Conservation (phyloP, 78 protist species). For the Speleostelium caveatum region DNA sequence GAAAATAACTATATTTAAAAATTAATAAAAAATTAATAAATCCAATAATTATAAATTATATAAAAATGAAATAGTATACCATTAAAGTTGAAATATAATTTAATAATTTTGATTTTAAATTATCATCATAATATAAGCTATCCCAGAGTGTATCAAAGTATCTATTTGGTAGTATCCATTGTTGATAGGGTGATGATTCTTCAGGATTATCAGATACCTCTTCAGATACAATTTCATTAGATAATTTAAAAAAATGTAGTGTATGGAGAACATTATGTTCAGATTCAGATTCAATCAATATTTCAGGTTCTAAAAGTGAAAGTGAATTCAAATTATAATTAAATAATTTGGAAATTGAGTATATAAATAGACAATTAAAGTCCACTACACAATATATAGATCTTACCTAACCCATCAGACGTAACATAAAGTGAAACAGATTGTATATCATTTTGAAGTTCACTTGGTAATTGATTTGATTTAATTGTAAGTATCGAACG, state of each 20-base stretch:
- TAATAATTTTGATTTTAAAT: conserved; percentile 72
- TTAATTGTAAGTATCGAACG: too few species aligned
- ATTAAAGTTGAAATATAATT: conserved; percentile 63
- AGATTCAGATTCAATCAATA: too few species aligned
- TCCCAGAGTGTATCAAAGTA: conserved; percentile 87
- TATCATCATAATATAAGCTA: conserved; percentile 65
- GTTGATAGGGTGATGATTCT: conserved; percentile 33
- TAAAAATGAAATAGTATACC: conserved; percentile 66
- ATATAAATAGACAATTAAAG: too few species aligned
- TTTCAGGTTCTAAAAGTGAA: too few species aligned
- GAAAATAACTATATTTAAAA: conserved; percentile 31
- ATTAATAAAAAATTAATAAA: background rate
- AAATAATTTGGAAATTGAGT: too few species aligned
- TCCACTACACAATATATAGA: too few species aligned
- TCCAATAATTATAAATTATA: conserved; percentile 40
- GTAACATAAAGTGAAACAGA: too few species aligned
- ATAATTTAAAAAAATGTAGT: conserved; percentile 18
- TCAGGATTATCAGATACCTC: conserved; percentile 43
- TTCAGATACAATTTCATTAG: conserved; percentile 2
- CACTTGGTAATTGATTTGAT: too few species aligned
- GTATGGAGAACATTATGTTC: too few species aligned
- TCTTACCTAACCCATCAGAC: too few species aligned
- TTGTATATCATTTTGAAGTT: too few species aligned
- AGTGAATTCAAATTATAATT: too few species aligned
- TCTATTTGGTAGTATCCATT: conserved; percentile 79